phyloP scores from a whole-genome alignment of 2,329 filamentous ascomycete species.

The Elsinoe perseae region DNA sequence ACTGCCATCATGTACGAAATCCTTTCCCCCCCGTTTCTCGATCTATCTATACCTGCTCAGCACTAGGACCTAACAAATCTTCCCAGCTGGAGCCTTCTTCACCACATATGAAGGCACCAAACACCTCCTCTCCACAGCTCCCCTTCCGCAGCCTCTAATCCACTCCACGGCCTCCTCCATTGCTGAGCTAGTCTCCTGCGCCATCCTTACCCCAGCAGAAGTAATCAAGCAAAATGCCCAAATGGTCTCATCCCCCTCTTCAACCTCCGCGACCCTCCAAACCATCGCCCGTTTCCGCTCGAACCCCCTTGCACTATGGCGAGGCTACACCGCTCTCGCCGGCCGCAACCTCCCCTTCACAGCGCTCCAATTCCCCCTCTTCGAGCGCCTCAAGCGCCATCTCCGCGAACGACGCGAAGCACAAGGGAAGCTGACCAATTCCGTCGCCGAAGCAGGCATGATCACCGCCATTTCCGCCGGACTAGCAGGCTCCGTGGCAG shows the following conservation, averaged over 20 bases:
- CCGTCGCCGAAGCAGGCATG: constrained; percentile 56
- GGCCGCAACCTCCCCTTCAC: constrained; percentile 82
- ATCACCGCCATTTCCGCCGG: constrained; percentile 70
- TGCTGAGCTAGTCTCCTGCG: constrained; percentile 76
- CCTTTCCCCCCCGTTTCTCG: not conserved
- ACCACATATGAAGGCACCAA: constrained; percentile 80
- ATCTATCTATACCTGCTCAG: no score
- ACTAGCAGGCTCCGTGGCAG: constrained; percentile 63
- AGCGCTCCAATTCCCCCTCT: constrained; percentile 79
- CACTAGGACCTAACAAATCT: constrained; percentile 21
- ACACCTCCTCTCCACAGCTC: constrained; percentile 43
- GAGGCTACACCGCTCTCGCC: constrained; percentile 72
- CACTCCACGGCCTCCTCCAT: constrained; percentile 66
- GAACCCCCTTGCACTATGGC: constrained; percentile 50
- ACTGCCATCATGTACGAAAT: constrained; percentile 64
- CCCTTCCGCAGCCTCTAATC: constrained; percentile 59
- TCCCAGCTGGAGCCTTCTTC: constrained; percentile 72
- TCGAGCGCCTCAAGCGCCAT: constrained; percentile 58
- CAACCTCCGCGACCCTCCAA: constrained; percentile 46
- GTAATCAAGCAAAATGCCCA: constrained; percentile 93
- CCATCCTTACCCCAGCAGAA: constrained; percentile 80
- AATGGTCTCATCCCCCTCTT: constrained; percentile 50
- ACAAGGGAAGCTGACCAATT: constrained; percentile 31
- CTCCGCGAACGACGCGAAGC: constrained; percentile 43
- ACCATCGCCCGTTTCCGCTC: constrained; percentile 51